These are phyloP conservation scores for Gaertneriomyces sp. DNA, from an alignment of 192 early-diverging fungal species.

Conservation along the genomic window DNA sequence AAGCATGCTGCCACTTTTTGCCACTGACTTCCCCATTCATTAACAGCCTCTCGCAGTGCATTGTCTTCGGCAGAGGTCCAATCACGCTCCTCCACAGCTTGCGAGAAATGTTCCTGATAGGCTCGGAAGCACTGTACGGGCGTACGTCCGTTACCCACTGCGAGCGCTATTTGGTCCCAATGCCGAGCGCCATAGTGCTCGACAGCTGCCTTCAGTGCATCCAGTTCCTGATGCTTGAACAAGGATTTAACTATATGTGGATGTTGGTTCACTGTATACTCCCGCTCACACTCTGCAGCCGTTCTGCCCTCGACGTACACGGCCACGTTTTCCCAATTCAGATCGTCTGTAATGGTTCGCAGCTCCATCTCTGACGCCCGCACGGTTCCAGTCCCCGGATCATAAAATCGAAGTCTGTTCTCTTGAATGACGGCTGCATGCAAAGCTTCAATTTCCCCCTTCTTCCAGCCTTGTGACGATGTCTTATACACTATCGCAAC, in stretches of 20 bases:
- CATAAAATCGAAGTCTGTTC: too few relatives aligned
- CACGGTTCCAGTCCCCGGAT: too few relatives aligned
- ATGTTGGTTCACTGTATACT: constrained; percentile 6
- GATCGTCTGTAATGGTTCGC: background rate
- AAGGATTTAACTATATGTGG: background rate
- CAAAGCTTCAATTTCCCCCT: too few relatives aligned
- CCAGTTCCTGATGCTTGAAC: background rate
- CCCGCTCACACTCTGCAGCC: constrained; percentile 1
- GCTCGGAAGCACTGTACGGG: constrained; percentile 1
- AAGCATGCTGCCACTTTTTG: background rate
- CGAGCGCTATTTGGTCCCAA: constrained; percentile 1
- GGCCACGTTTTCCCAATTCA: background rate
- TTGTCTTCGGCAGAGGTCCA: background rate
- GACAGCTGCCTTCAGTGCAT: background rate
- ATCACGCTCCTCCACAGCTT: background rate
- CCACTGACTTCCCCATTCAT: background rate
- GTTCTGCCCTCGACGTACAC: background rate
- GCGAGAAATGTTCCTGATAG: background rate
- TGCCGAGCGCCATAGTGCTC: background rate
- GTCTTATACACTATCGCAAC: too few relatives aligned
- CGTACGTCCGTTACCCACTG: constrained; percentile 1
- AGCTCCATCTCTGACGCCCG: too few relatives aligned
- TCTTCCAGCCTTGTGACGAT: too few relatives aligned
- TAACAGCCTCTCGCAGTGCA: background rate
- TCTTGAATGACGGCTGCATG: too few relatives aligned